These are phyloP conservation scores for Metarhizium album DNA, from an alignment of 2,329 filamentous ascomycete genomes.

Conservation along the genomic window DNA sequence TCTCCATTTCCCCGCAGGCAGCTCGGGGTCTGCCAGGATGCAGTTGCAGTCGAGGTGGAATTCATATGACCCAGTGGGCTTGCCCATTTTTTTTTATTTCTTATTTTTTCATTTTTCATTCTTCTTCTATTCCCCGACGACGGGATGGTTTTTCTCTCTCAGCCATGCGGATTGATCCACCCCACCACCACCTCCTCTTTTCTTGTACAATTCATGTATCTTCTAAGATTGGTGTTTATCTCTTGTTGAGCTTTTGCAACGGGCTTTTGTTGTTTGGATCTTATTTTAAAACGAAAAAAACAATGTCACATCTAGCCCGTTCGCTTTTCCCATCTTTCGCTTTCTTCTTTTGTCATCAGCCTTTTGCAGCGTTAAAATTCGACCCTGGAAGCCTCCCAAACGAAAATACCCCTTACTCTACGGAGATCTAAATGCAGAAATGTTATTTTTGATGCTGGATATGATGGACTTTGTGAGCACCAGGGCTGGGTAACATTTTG, in stretches of 20 bases:
- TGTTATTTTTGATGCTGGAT: constrained; percentile 2
- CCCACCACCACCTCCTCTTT: not conserved
- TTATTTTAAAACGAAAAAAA: too few relatives aligned
- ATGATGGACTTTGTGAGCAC: not conserved
- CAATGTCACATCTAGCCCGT: not conserved
- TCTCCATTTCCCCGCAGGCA: not conserved
- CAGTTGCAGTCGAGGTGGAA: not conserved
- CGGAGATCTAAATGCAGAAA: not conserved
- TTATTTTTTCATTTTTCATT: not conserved
- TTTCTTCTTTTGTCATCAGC: constrained; percentile 5
- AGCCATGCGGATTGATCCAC: constrained; percentile 5
- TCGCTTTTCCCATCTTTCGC: not conserved
- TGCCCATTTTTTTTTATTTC: not conserved
- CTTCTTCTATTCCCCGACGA: not conserved
- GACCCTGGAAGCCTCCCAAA: not conserved
- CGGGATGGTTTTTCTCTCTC: constrained; percentile 5
- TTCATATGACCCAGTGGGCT: not conserved
- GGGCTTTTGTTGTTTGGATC: not conserved
- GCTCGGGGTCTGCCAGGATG: not conserved
- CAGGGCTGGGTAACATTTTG: not conserved
- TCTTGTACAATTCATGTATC: constrained; percentile 1
- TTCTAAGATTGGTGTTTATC: not conserved
- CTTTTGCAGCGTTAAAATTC: not conserved
- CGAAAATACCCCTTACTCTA: constrained; percentile 3
- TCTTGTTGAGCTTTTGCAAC: not conserved